Evolutionary conservation across 2,329 filamentous ascomycete genomes (phyloP), one percentile per base, ranked within the genome.

Genomic region (Aspergillus pseudonomiae): DNA sequence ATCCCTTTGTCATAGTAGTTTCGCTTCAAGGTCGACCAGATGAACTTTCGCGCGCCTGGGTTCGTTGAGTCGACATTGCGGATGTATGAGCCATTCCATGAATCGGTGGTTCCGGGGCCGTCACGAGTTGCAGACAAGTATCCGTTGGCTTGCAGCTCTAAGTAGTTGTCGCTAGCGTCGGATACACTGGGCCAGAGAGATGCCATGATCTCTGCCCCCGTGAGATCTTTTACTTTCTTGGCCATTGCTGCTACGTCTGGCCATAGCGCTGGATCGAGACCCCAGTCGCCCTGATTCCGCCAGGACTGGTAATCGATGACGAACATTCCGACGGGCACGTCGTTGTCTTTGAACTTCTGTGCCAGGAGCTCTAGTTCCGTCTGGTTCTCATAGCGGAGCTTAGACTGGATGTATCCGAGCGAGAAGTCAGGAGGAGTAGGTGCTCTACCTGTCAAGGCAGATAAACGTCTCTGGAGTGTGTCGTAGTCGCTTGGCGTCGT

Each of bases 181-280:
- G 88, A 85, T 0, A 89, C 86, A 0, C 86, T 89, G 0, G 88
- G 88, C 88, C 88, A 90, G 60, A 90, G 84, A 0, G 86, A 89
- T 0, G 89, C 85, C 86, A 90, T 89, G 28, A 89, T 80, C 68
- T 89, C 86, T 39, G 89, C 83, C 0, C 80, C 74, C 1, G 75
- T 79, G 65, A 89, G 72, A 0, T 81, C 77, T 48, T 84, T 80
- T 0, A 89, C 79, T 69, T 88, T 85, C 21, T 78, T 75, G 12
- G 89, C 78, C 88, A 90, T 90, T 2, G 83, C 83, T 24, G 85
- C 78, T n/a, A 86, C 86, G 69, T 89, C 84, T 0, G 87, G 87
- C 86, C 86, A 89, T 64, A 84, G 88, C 0, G 77, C 81, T 0
- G 81, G 75, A 66, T 90, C 88, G 60, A 90, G 88, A 39, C 80